These are phyloP conservation scores for Aspergillus intermedius DNA, from an alignment of 2,329 filamentous ascomycete species.

Conservation along the genomic window DNA sequence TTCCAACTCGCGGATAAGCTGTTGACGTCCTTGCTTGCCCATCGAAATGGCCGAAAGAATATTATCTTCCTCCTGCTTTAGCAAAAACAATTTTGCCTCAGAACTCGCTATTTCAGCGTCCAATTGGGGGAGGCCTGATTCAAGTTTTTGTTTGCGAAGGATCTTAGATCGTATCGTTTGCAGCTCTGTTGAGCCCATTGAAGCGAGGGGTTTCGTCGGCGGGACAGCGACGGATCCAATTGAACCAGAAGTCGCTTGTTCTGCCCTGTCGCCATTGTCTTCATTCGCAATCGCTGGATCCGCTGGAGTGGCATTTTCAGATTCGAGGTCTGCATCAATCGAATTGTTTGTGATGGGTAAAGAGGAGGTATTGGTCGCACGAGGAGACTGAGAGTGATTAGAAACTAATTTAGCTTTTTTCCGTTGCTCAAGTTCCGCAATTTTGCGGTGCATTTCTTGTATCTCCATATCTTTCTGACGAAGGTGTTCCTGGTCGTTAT, in stretches of 20 bases:
- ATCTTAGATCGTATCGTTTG: slow-evolving; percentile 32
- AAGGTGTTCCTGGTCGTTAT: slow-evolving; percentile 38
- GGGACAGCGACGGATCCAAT: background rate
- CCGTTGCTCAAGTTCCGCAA: slow-evolving; percentile 44
- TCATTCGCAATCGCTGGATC: slow-evolving; percentile 1
- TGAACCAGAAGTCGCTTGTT: background rate
- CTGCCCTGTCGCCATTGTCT: background rate
- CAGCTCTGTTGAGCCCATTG: slow-evolving; percentile 15
- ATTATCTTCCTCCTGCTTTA: slow-evolving; percentile 32
- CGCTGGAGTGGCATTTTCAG: background rate
- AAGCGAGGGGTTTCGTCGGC: slow-evolving; percentile 9
- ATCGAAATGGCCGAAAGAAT: slow-evolving; percentile 42
- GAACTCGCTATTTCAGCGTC: slow-evolving; percentile 40
- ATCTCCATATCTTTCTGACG: slow-evolving; percentile 45
- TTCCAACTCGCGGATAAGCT: slow-evolving; percentile 45
- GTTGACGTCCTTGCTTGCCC: slow-evolving; percentile 36
- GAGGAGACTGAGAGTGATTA: slow-evolving; percentile 32
- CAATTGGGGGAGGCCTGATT: slow-evolving; percentile 41
- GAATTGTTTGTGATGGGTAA: slow-evolving; percentile 13
- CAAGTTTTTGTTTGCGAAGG: slow-evolving; percentile 43
- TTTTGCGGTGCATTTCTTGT: slow-evolving; percentile 41
- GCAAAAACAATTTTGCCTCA: slow-evolving; percentile 26
- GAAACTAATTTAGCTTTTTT: slow-evolving; percentile 36
- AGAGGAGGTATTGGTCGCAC: slow-evolving; percentile 15
- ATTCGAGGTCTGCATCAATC: slow-evolving; percentile 6